Base-by-base conservation (phyloP, 1,284 basidiomycete species). In the Pseudozyma sp. region DNA sequence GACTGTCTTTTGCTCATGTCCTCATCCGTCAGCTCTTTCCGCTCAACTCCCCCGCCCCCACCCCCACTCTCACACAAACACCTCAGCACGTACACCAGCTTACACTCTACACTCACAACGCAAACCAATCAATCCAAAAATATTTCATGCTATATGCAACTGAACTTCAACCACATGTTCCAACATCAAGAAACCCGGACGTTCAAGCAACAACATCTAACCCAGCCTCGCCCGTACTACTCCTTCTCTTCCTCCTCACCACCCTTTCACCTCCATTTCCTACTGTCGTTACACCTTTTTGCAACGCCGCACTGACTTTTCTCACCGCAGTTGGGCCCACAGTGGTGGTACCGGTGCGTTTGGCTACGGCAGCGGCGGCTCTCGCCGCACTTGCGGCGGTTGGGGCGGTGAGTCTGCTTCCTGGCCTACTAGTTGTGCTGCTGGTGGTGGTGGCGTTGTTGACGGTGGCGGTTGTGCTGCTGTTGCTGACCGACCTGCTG, bases 331-430 rank as follows among this genome's bases (percentile, higher is more conserved):
- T 44, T 36, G 31, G 10, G n/a, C n/a, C n/a, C n/a, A n/a, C n/a
- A n/a, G n/a, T n/a, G n/a, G n/a, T 36, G 42, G 6, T 36, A 18
- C 14, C 13, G 16, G 14, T 13, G 10, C 36, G 7, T 12, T 12
- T n/a, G 14, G 48, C 49, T 11, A 45, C 53, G 1, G 67, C 66
- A 5, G 73, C 68, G 0, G 73, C 68, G 3, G 73, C 73, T 8
- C 73, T 38, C 0, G 67, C 68, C 4, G 68, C 63, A 44, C 54
- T 57, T 2, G 73, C 73, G 0, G 73, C 68, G 3, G 73, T 76
- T 0, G 68, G 73, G 5, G 67, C 67, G 2, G 56, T 67, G 52
- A 76, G 51, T 39, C 68, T 51, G 36, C 63, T 67, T 2, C 8
- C 53, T n/a, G 65, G 65, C 9, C 64, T 18, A 31, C 43, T 34